Evolutionary conservation across 1,284 basidiomycete genomes (phyloP), one percentile per base, ranked within the genome.

Genomic region (Trametes versicolor): DNA sequence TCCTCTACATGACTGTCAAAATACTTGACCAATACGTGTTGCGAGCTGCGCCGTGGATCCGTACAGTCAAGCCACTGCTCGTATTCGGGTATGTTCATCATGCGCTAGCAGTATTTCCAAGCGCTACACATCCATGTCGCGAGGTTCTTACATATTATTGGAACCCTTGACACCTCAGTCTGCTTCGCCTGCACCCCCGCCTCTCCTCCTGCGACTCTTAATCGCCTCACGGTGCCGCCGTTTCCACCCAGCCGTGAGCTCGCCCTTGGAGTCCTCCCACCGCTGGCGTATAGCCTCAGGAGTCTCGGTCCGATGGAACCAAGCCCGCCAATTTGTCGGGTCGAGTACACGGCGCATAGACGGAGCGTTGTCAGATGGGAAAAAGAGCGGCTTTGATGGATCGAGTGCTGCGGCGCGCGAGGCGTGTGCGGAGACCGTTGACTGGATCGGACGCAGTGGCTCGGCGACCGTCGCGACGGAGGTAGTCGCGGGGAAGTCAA

Each of bases 201-300:
- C 86, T 27, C 84, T 85, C 54, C 84, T 82, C 70, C 85, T 82
- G 57, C 91, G 80, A 68, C 85, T 83, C 71, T 84, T 85, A 45
- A 88, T 80, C 74, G 92, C 94, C 75, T 96, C 94, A 62, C 91
- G 85, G 76, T 87, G 87, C 43, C 91, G 79, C 71, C 87, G 86
- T 80, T 95, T 96, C 92, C 92, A 96, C 60, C 88, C 92, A 63
- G 79, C 82, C 54, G 94, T 96, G 74, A 95, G 78, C 60, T 90
- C 88, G 1, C 83, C 82, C 73, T 89, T 90, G 47, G 83, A 80
- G 29, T 81, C 84, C 73, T 94, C 90, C 94, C 94, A 96, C 49
- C 83, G 78, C 71, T 82, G 82, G 61, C 84, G 82, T 69, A 94
- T 92, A 68, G 86, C 86, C 34, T 88, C 85, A 36, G 88, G 85